Percentiles rank a stretch among this genome's conserved stretches.
These are phyloP conservation scores for Nemania diffusa DNA, from an alignment of 2,329 filamentous ascomycete genomes.

Conservation along the genomic window DNA sequence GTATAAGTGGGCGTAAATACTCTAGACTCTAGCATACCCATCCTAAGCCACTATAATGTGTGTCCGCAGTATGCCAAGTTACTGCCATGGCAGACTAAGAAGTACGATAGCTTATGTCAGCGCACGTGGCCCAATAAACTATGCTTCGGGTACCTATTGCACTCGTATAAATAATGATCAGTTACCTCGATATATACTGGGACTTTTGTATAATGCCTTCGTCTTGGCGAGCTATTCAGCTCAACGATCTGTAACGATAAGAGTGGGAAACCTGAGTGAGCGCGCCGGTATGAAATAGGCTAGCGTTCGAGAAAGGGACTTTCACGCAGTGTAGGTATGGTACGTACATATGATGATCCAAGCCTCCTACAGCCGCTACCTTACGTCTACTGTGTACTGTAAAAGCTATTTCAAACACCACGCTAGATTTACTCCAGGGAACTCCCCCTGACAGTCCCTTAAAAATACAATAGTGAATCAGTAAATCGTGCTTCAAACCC, in stretches of 20 bases:
- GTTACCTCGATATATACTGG: background rate
- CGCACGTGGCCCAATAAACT: constrained; percentile 6
- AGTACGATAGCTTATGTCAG: background rate
- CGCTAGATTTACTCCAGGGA: background rate
- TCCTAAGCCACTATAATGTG: background rate
- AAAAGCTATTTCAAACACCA: background rate
- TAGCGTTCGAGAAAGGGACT: background rate
- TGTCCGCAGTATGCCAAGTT: background rate
- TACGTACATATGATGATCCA: background rate
- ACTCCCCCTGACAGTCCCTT: background rate
- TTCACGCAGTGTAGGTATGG: background rate
- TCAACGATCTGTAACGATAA: background rate
- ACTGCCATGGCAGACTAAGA: background rate
- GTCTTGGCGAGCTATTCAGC: background rate
- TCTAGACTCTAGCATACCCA: too few relatives aligned
- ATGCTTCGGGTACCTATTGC: background rate
- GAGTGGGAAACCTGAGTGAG: background rate
- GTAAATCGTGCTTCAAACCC: background rate
- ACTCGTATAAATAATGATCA: background rate
- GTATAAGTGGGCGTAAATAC: background rate
- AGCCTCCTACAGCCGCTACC: background rate
- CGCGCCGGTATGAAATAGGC: background rate
- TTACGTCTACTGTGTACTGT: background rate
- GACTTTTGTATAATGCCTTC: background rate
- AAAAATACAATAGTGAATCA: background rate